Evolutionary conservation across 371 early-diverging fungal genomes (phyloP).

Genomic region (Rhizomucor pusillus): DNA sequence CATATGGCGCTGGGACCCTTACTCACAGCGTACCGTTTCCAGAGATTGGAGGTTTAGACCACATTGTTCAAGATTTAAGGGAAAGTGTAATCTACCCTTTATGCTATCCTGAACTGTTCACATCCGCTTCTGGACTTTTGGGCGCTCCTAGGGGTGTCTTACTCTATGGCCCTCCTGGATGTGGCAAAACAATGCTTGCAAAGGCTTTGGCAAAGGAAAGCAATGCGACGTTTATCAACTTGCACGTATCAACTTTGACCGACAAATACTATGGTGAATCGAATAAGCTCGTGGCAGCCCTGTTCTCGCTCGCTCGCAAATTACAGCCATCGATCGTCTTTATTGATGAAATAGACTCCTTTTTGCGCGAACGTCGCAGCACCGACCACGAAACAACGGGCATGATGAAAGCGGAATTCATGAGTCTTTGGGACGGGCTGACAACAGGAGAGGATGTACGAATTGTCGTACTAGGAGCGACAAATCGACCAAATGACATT

Average conservation of each 20-base stretch:
- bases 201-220: constrained; percentile 96
- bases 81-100: constrained; percentile 96
- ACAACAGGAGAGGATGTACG: constrained; percentile 74
- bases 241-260: constrained; percentile 93
- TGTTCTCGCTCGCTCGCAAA: constrained; percentile 92
- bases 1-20: neutral
- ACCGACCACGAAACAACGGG: constrained; percentile 94
- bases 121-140: constrained; percentile 80
- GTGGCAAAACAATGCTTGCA: constrained; percentile 98
- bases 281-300: constrained; percentile 88
- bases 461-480: constrained; percentile 90
- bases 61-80: constrained; percentile 84
- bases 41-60: constrained; percentile 94
- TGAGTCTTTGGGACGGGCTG: constrained; percentile 98
- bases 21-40: constrained; percentile 5
- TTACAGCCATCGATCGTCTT: constrained; percentile 95
- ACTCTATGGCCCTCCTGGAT: constrained; percentile 94
- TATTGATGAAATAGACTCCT: constrained; percentile 97
- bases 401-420: constrained; percentile 99
- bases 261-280: constrained; percentile 98
- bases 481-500: constrained; percentile 97
- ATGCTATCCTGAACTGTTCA: constrained; percentile 86
- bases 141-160: constrained; percentile 94
- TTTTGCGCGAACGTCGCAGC: constrained; percentile 88
- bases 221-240: constrained; percentile 93